Evolutionary conservation across 305 asterid species (phyloP).

Genomic region (Rubia tinctorum): DNA sequence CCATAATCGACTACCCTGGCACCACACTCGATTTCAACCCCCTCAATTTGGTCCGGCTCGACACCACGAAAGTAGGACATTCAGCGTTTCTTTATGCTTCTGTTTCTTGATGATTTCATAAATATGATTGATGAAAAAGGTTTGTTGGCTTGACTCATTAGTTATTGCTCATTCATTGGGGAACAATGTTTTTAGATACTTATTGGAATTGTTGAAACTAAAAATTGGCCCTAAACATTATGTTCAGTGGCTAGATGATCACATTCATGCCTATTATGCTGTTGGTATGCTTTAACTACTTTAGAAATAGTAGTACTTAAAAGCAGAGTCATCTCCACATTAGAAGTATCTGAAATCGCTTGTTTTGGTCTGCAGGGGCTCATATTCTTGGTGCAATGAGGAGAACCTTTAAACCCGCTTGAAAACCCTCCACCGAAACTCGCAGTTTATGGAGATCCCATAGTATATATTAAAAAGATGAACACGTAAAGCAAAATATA

Average conservation of each 20-base stretch:
- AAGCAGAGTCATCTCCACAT: constrained; percentile 12
- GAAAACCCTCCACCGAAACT: too few relatives aligned
- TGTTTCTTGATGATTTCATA: not conserved
- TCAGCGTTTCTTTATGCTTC: not conserved
- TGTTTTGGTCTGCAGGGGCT: constrained; percentile 58
- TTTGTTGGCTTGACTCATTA: constrained; percentile 40
- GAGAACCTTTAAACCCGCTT: too few relatives aligned
- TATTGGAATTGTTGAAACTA: constrained; percentile 96
- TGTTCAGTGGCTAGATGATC: constrained; percentile 84
- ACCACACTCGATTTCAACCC: constrained; percentile 96
- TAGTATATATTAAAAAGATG: too few relatives aligned
- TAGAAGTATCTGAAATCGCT: constrained; percentile 20
- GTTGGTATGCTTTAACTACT: constrained; percentile 69
- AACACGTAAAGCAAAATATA: too few relatives aligned
- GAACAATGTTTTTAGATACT: constrained; percentile 97
- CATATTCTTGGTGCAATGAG: constrained; percentile 96
- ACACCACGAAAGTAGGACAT: constrained; percentile 63
- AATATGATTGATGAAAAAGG: not conserved
- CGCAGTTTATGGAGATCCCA: too few relatives aligned
- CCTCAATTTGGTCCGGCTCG: constrained; percentile 98
- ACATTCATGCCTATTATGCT: constrained; percentile 97
- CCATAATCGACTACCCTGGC: constrained; percentile 84
- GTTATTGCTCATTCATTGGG: constrained; percentile 99
- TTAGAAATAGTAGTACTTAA: constrained; percentile 18
- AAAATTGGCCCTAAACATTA: constrained; percentile 94